phyloP scores from a whole-genome alignment of 2,329 filamentous ascomycete genomes.

The Phialophora chinensis region DNA sequence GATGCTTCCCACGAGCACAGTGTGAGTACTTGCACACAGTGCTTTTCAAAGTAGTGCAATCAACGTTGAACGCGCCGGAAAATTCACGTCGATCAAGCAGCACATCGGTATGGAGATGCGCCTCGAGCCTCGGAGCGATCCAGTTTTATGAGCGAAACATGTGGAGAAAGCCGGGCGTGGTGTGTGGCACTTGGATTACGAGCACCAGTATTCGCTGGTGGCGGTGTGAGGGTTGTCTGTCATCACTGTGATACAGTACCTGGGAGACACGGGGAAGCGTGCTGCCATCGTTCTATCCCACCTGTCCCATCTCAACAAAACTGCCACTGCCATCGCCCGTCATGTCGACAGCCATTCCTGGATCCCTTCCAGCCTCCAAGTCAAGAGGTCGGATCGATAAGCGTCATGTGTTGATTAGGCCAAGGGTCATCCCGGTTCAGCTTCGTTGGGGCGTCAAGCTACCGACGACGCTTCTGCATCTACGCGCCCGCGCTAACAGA shows the following conservation, averaged over 20 bases:
- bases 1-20: background rate
- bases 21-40: background rate
- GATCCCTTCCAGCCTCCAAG: slow-evolving; percentile 3
- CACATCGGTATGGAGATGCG: slow-evolving; percentile 14
- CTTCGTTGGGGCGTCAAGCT: background rate
- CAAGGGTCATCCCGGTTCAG: slow-evolving; percentile 7
- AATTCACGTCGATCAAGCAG: slow-evolving; percentile 20
- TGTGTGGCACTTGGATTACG: background rate
- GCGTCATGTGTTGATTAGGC: background rate
- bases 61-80: slow-evolving; percentile 12
- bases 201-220: background rate
- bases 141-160: background rate
- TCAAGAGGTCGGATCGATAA: slow-evolving; percentile 9
- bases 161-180: slow-evolving; percentile 8
- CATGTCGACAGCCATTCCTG: slow-evolving; percentile 1
- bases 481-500: slow-evolving; percentile 28
- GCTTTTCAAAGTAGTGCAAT: background rate
- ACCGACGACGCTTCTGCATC: slow-evolving; percentile 23
- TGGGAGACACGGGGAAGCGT: background rate
- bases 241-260: slow-evolving; percentile 10
- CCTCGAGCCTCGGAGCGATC: slow-evolving; percentile 25
- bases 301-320: background rate
- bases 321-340: slow-evolving; percentile 7
- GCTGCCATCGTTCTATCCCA: background rate
- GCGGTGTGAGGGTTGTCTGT: slow-evolving; percentile 10